phyloP scores from a whole-genome alignment of 495 filamentous ascomycete species.

The Hyaloscypha hepaticicola region DNA sequence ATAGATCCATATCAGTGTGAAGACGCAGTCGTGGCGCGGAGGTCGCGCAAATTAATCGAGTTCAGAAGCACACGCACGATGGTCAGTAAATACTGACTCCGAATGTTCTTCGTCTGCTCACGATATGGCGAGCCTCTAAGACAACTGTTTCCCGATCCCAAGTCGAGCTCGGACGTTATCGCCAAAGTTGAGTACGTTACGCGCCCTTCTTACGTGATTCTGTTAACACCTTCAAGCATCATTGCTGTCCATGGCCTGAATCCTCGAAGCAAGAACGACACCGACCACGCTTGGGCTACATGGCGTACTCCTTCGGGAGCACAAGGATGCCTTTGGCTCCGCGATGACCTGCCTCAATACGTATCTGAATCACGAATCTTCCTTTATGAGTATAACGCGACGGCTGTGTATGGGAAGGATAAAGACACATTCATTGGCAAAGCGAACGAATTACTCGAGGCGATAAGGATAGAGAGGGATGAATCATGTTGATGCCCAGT shows the following conservation, averaged over 20 bases:
- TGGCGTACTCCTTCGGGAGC: constrained; percentile 28
- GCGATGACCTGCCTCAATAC: constrained; percentile 29
- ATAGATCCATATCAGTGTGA: too few relatives aligned
- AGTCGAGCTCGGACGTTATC: too few relatives aligned
- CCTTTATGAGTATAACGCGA: constrained; percentile 33
- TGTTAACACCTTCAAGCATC: constrained; percentile 25
- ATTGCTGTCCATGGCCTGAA: constrained; percentile 37
- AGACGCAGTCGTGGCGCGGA: too few relatives aligned
- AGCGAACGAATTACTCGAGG: constrained; percentile 29
- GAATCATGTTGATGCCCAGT: too few relatives aligned
- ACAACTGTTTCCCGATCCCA: too few relatives aligned
- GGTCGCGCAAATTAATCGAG: too few relatives aligned
- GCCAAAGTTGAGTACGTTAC: too few relatives aligned
- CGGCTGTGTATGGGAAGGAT: constrained; percentile 27
- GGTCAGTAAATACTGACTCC: too few relatives aligned
- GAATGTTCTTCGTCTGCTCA: too few relatives aligned
- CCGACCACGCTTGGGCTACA: constrained; percentile 35
- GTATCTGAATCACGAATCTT: constrained; percentile 33
- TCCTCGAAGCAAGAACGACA: constrained; percentile 28
- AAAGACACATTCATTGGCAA: constrained; percentile 28
- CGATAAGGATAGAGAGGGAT: constrained; percentile 24
- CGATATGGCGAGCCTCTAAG: too few relatives aligned
- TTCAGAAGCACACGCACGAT: too few relatives aligned
- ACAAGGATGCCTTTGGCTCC: constrained; percentile 27
- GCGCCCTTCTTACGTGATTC: background rate